A percentile compares a stretch with the other conserved stretches of the same genome.
Evolutionary conservation across 768 basidiomycete species (phyloP).

Genomic region (Cystobasidium ongulense): DNA sequence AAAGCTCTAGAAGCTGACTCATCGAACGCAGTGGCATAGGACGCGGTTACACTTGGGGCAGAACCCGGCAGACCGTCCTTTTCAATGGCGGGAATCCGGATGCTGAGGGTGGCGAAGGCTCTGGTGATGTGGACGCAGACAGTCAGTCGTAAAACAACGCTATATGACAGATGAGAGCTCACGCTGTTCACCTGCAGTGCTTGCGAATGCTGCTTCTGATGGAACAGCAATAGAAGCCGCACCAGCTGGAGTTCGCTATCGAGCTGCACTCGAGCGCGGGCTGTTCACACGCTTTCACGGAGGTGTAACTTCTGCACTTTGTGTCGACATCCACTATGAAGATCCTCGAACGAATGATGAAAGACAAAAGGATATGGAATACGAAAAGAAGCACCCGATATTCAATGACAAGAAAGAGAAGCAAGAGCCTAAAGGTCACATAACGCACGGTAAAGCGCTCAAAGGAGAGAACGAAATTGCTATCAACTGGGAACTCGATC

Average conservation of each 20-base stretch:
- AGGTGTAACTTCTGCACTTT: constrained; percentile 27
- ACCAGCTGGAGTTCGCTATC: constrained; percentile 34
- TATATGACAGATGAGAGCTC: not conserved
- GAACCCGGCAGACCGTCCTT: constrained; percentile 27
- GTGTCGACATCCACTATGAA: constrained; percentile 32
- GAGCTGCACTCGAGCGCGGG: constrained; percentile 42
- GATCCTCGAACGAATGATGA: constrained; percentile 32
- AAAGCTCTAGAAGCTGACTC: not conserved
- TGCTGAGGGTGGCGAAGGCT: constrained; percentile 23
- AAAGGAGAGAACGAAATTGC: constrained; percentile 9
- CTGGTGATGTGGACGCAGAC: constrained; percentile 25
- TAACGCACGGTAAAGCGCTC: not conserved
- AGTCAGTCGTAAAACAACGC: constrained; percentile 6
- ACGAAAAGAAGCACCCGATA: constrained; percentile 3
- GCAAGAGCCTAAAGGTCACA: constrained; percentile 10
- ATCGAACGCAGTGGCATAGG: constrained; percentile 32
- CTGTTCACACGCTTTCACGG: constrained; percentile 40
- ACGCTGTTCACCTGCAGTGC: constrained; percentile 32
- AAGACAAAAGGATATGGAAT: not conserved
- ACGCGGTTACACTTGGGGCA: constrained; percentile 41
- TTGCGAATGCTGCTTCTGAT: constrained; percentile 42
- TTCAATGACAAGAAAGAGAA: constrained; percentile 9
- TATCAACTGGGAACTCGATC: constrained; percentile 4
- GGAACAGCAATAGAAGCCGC: constrained; percentile 41
- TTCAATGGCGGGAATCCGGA: constrained; percentile 24